Evolutionary conservation across 164 flowering plant genomes (phyloP), one percentile per base, ranked within the genome.

Genomic region (Annona squamosa): DNA sequence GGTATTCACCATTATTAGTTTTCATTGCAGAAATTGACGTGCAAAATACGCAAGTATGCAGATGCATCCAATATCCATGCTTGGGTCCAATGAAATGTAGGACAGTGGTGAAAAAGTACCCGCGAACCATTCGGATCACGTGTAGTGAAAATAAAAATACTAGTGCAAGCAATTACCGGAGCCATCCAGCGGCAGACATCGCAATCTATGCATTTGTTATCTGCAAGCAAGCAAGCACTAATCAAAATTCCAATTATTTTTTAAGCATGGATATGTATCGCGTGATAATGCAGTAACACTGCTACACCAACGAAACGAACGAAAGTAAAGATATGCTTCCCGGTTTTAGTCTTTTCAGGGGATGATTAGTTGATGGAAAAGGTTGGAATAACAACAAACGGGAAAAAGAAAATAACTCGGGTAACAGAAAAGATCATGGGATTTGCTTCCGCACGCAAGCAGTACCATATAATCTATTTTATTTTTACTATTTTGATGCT

Each of bases 181-280:
- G 87, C 88, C 87, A 87, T 86, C 90, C 88, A 87, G 44, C 88
- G 85, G 72, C 89, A 87, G 59, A 84, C 83, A 75, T 86, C 90
- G 77, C 90, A 87, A 74, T 86, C 90, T 73, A 86, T 87, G 81
- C 90, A 87, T 45, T 80, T 80, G 65, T 81, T 76, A 76, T 87
- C 89, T 86, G 87, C 82, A 82, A 62, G 71, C 48, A 48, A 43
- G 26, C 68, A 64, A 46, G 4, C 13, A 18, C 18, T 4, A 18
- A 26, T 26, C 61, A 63, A 7, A 69, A 62, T 75, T 42, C 7
- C 26, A 63, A 68, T 48, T 4, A 42, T 68, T 67, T 18, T 3
- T 68, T 6, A 48, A 52, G 7, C 1, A 9, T 52, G 2, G 57
- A 52, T 26, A 26, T 26, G 37, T 26, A 26, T 26, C 37, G 37